Base-by-base conservation (phyloP, 129 eudicot species). In the Helichrysum umbraculigerum region DNA sequence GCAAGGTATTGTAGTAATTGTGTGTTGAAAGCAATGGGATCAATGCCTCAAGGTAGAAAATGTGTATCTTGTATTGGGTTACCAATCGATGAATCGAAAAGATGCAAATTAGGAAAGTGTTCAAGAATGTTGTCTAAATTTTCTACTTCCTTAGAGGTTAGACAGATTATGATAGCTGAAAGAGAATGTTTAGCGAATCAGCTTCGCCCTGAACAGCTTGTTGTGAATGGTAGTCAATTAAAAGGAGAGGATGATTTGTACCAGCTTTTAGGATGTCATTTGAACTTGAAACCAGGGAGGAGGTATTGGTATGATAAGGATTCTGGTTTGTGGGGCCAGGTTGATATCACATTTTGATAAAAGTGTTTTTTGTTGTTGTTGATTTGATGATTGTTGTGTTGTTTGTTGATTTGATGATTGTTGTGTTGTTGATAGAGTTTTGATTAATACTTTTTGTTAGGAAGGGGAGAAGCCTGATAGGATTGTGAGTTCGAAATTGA, bases 301-400 rank as follows among this genome's bases (percentile, higher is more conserved):
- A 67, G 79, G 72, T 85, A 85, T 61, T 85, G 86, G 88, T 85
- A 85, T 66, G 88, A 85, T 76, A 82, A 78, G 74, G 86, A 71
- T 73, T 81, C 86, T 71, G 86, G 86, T 47, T 82, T 85, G 76
- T 85, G 86, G 89, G 88, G 89, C 10, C 79, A 78, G 84, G 89
- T 84, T 39, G 1, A 22, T 37, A 12, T 61, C 21, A 21, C 0
- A 32, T 51, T 75, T 30, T 25, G 3, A 37, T 56, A 0, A 35
- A 32, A 0, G 4, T 2, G 21, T 37, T 35, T 19, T 60, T 5
- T 11, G 5, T 39, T 41, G 11, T 0, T 2, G 3, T n/a, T 7
- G 1, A 10, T 25, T 16, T 37, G 28, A 25, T 25, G 28, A 25
- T 73, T 17, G 17, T 39, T 64, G 47, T 39, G 4, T 47, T 20